Percentiles rank a stretch among this genome's conserved stretches.
phyloP scores from a whole-genome alignment of 2,329 filamentous ascomycete species.

The Mariannaea elegans region DNA sequence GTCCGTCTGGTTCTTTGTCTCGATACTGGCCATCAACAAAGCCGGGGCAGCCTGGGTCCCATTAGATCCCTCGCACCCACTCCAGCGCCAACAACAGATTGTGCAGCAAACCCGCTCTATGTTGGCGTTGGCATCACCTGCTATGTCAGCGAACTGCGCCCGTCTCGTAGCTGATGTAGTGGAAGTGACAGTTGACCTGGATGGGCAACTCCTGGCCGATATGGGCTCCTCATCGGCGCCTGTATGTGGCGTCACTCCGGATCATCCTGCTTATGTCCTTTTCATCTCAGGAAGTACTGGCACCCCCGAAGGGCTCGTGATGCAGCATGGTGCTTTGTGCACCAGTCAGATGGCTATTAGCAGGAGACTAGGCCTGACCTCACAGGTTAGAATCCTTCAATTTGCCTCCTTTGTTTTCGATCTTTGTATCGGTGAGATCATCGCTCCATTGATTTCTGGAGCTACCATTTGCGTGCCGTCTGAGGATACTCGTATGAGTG shows the following conservation, averaged over 20 bases:
- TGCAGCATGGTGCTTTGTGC: constrained; percentile 32
- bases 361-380: constrained; percentile 1
- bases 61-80: constrained; percentile 4
- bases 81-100: constrained; percentile 5
- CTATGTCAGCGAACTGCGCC: too few species aligned
- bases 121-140: constrained; percentile 8
- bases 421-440: constrained; percentile 17
- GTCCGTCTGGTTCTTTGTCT: constrained; percentile 8
- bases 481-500: constrained; percentile 11
- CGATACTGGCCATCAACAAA: constrained; percentile 14
- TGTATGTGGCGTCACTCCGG: neutral
- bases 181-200: neutral
- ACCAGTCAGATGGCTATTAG: constrained; percentile 19
- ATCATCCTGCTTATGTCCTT: constrained; percentile 27
- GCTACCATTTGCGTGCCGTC: constrained; percentile 23
- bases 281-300: constrained; percentile 43
- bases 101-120: constrained; percentile 5
- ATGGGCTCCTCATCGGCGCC: neutral
- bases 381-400: too few species aligned
- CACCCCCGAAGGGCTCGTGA: too few species aligned
- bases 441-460: constrained; percentile 16
- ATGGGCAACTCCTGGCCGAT: neutral
- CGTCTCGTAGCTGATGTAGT: neutral
- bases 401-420: constrained; percentile 25
- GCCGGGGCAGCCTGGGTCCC: constrained; percentile 13